These are phyloP conservation scores for Linnemannia zychae DNA, from an alignment of 192 early-diverging fungal species.

Conservation along the genomic window DNA sequence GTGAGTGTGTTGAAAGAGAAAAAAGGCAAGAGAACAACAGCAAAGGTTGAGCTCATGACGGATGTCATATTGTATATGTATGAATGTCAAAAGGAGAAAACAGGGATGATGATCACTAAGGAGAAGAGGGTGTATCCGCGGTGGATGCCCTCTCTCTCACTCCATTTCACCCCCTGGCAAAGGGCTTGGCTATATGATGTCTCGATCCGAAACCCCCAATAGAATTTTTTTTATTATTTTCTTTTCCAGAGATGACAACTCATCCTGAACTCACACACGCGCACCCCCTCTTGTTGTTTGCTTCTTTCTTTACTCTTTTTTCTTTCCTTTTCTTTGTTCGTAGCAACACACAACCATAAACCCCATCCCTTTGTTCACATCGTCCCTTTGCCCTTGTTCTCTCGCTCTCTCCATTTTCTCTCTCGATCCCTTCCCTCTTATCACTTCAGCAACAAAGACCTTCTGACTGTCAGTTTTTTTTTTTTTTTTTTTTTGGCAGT, in stretches of 20 bases:
- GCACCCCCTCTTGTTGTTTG: background rate
- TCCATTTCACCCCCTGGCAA: background rate
- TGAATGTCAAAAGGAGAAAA: too few species aligned
- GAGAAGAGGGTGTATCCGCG: background rate
- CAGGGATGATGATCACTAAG: too few species aligned
- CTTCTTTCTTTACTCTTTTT: too few species aligned
- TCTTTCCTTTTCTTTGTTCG: too few species aligned
- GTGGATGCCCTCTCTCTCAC: background rate
- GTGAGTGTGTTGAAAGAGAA: too few species aligned
- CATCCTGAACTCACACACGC: background rate
- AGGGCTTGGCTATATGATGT: background rate
- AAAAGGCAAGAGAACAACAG: too few species aligned
- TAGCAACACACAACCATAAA: too few species aligned
- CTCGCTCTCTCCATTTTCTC: background rate
- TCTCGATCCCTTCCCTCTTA: background rate
- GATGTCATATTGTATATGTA: too few species aligned
- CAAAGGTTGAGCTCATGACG: too few species aligned
- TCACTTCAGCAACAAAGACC: background rate
- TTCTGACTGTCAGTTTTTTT: conserved; percentile 1
- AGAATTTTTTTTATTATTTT: background rate
- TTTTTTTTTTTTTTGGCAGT: background rate
- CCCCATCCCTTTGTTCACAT: background rate
- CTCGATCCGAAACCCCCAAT: conserved; percentile 1
- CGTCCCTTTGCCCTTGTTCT: background rate
- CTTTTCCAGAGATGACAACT: conserved; percentile 7